Conservation (phyloP, 306 rosid species). For the Arachis stenosperma region DNA sequence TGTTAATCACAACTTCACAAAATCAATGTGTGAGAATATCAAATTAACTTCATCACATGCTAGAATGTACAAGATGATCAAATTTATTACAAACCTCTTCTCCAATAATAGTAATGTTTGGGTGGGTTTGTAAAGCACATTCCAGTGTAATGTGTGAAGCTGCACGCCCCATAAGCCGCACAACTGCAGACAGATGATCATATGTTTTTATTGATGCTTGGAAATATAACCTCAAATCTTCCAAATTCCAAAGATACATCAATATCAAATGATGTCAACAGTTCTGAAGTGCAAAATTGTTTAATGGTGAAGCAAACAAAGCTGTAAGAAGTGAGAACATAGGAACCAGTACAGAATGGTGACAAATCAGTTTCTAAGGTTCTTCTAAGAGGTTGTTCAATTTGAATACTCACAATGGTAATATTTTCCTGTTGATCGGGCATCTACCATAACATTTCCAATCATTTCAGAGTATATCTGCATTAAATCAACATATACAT, state of each 20-base stretch:
- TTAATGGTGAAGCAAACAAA: constrained; percentile 9
- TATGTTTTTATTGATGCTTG: not conserved
- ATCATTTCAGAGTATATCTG: constrained; percentile 99
- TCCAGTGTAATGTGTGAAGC: constrained; percentile 98
- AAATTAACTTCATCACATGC: constrained; percentile 11
- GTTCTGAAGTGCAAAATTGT: constrained; percentile 6
- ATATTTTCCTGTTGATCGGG: constrained; percentile 97
- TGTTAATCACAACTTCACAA: constrained; percentile 14
- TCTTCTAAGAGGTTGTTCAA: constrained; percentile 11
- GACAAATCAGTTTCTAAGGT: constrained; percentile 23
- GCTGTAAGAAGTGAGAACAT: constrained; percentile 9
- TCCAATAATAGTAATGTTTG: constrained; percentile 92
- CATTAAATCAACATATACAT: constrained; percentile 33
- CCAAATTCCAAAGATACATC: not conserved
- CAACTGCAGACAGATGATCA: constrained; percentile 68
- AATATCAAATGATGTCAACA: not conserved
- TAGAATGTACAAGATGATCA: constrained; percentile 5
- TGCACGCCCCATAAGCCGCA: constrained; percentile 99
- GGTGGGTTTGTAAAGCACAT: constrained; percentile 99
- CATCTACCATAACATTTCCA: constrained; percentile 98
- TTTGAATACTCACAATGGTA: constrained; percentile 79
- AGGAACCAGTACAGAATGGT: constrained; percentile 6
- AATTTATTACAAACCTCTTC: constrained; percentile 73
- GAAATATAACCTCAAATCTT: constrained; percentile 9
- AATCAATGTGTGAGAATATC: constrained; percentile 20